phyloP scores from a whole-genome alignment of 495 filamentous ascomycete species.

The Pyrenula massariospora region DNA sequence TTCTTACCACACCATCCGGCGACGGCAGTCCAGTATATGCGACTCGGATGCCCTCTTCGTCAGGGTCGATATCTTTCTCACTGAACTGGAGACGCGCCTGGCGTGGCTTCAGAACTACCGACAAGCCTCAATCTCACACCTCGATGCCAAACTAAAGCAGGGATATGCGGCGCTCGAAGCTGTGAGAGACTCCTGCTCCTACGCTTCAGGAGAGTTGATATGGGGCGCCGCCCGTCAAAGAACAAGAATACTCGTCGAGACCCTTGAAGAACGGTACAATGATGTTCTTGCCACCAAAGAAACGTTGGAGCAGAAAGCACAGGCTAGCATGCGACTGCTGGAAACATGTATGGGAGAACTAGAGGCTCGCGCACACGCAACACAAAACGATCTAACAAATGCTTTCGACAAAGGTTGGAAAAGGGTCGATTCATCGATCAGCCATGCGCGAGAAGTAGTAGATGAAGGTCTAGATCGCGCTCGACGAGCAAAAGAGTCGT shows the following conservation, averaged over 20 bases:
- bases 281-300: slow-evolving; percentile 77
- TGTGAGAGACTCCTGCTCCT: slow-evolving; percentile 75
- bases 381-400: slow-evolving; percentile 44
- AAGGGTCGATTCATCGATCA: slow-evolving; percentile 62
- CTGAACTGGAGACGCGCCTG: slow-evolving; percentile 73
- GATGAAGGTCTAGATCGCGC: slow-evolving; percentile 78
- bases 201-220: slow-evolving; percentile 84
- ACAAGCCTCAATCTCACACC: slow-evolving; percentile 63
- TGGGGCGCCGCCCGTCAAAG: slow-evolving; percentile 66
- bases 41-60: slow-evolving; percentile 59
- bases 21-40: slow-evolving; percentile 51
- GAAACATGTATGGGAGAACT: slow-evolving; percentile 74
- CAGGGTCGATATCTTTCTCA: slow-evolving; percentile 80
- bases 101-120: slow-evolving; percentile 85
- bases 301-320: slow-evolving; percentile 82
- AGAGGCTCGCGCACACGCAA: slow-evolving; percentile 65
- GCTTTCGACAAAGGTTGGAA: slow-evolving; percentile 58
- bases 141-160: slow-evolving; percentile 70
- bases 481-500: slow-evolving; percentile 57
- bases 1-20: slow-evolving; percentile 48
- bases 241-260: slow-evolving; percentile 84
- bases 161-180: slow-evolving; percentile 80
- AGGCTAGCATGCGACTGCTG: slow-evolving; percentile 74
- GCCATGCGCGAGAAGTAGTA: slow-evolving; percentile 64
- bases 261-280: slow-evolving; percentile 81